phyloP scores from a whole-genome alignment of 208 protist species.

The Crithidia bombi region DNA sequence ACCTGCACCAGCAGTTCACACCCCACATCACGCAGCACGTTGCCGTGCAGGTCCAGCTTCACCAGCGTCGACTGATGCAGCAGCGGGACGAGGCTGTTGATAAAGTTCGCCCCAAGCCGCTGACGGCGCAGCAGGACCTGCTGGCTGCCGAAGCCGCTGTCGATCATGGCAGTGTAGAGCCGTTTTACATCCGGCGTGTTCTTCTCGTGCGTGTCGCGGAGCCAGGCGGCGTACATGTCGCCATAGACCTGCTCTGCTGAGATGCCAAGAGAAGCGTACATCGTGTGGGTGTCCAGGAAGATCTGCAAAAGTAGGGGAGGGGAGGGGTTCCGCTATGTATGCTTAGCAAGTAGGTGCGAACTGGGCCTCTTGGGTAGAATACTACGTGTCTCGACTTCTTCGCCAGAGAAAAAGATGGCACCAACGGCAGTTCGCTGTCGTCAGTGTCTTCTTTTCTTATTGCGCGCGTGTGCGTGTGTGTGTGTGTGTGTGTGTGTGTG shows the following conservation, averaged over 20 bases:
- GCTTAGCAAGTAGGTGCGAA: no score
- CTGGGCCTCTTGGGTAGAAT: no score
- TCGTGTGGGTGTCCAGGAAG: slow-evolving; percentile 30
- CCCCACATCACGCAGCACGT: slow-evolving; percentile 86
- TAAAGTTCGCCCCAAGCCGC: slow-evolving; percentile 79
- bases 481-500: no score
- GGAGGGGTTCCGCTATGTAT: no score
- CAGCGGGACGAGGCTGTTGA: slow-evolving; percentile 64
- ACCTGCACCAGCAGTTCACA: slow-evolving; percentile 78
- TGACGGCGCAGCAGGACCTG: slow-evolving; percentile 72
- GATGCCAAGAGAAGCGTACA: slow-evolving; percentile 76
- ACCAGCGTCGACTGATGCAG: slow-evolving; percentile 70
- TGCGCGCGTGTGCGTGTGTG: no score
- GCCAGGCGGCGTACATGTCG: slow-evolving; percentile 85
- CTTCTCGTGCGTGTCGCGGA: slow-evolving; percentile 90
- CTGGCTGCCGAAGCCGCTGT: slow-evolving; percentile 67
- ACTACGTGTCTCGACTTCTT: no score
- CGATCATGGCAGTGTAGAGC: slow-evolving; percentile 80
- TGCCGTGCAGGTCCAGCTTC: slow-evolving; percentile 84
- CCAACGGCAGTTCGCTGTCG: no score
- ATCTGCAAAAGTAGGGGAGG: no score
- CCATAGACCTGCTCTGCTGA: slow-evolving; percentile 82
- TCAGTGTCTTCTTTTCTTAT: no score
- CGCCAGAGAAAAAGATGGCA: no score
- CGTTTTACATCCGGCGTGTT: slow-evolving; percentile 72